These are phyloP conservation scores for Xerocomus potaroensis DNA, from an alignment of 768 basidiomycete genomes.

Conservation along the genomic window DNA sequence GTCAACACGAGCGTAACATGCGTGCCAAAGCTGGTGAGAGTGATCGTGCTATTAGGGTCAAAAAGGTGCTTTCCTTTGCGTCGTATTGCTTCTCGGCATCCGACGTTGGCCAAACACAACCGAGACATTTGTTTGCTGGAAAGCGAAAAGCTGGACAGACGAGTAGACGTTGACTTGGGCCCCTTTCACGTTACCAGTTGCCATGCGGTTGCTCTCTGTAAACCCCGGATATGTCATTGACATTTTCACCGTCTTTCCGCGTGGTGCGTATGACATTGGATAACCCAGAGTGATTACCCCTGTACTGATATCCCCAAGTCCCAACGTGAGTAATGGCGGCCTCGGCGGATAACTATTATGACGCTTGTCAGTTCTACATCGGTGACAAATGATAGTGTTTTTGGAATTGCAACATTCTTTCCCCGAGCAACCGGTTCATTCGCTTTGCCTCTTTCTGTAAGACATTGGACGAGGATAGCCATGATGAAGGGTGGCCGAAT, in stretches of 20 bases:
- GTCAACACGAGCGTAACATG: conserved; percentile 83
- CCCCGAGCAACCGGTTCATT: no score
- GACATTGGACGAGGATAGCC: no score
- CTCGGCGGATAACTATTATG: no score
- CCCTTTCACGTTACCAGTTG: conserved; percentile 2
- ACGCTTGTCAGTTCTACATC: no score
- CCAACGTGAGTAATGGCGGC: no score
- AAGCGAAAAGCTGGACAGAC: conserved; percentile 86
- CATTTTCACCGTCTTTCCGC: background rate
- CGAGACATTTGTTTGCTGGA: conserved; percentile 82
- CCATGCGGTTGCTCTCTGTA: background rate
- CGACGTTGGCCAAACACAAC: conserved; percentile 42
- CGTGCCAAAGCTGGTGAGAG: conserved; percentile 88
- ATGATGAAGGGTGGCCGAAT: no score
- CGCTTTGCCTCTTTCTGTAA: no score
- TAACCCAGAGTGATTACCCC: background rate
- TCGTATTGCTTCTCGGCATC: background rate
- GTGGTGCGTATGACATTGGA: background rate
- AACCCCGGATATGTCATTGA: background rate
- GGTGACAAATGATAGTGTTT: background rate
- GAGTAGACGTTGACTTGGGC: conserved; percentile 51
- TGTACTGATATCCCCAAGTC: no score
- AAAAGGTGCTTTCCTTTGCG: conserved; percentile 64
- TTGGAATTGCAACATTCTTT: background rate
- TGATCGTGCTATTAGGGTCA: conserved; percentile 74